These are phyloP conservation scores for Isochrysis galbana DNA, from an alignment of 78 protist genomes.

Conservation along the genomic window DNA sequence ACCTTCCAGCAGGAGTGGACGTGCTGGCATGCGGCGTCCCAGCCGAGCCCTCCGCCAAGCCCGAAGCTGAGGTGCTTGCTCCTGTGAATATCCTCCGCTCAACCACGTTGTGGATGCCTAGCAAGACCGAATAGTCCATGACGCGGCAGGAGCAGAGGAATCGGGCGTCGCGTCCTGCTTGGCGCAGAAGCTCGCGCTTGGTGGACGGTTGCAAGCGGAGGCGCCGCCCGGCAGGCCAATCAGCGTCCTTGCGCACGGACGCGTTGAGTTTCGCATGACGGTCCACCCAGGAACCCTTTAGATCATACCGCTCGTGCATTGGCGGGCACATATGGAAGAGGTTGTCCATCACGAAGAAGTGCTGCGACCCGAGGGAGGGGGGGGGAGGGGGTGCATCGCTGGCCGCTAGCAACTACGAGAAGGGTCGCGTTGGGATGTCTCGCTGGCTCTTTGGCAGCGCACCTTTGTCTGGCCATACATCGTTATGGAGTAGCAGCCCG, in stretches of 20 bases:
- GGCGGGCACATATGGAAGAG: neutral
- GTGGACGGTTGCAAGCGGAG: neutral
- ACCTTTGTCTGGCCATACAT: neutral
- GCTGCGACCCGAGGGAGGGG: too few species aligned
- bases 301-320: neutral
- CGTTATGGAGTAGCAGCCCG: neutral
- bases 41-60: too few species aligned
- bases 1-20: too few species aligned
- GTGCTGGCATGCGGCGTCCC: too few species aligned
- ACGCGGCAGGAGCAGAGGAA: constrained; percentile 6
- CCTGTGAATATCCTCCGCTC: neutral
- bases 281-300: constrained; percentile 21
- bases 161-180: neutral
- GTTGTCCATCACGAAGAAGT: neutral
- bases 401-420: too few species aligned
- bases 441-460: too few species aligned
- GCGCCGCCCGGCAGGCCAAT: neutral
- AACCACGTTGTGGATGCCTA: neutral
- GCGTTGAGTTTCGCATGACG: neutral
- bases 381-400: too few species aligned
- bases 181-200: neutral
- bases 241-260: neutral
- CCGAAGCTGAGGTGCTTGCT: too few species aligned
- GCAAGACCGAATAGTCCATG: constrained; percentile 41
- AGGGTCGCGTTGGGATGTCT: too few species aligned